Evolutionary conservation across 2,329 filamentous ascomycete genomes (phyloP).

Genomic region (Coniochaeta prunicola): DNA sequence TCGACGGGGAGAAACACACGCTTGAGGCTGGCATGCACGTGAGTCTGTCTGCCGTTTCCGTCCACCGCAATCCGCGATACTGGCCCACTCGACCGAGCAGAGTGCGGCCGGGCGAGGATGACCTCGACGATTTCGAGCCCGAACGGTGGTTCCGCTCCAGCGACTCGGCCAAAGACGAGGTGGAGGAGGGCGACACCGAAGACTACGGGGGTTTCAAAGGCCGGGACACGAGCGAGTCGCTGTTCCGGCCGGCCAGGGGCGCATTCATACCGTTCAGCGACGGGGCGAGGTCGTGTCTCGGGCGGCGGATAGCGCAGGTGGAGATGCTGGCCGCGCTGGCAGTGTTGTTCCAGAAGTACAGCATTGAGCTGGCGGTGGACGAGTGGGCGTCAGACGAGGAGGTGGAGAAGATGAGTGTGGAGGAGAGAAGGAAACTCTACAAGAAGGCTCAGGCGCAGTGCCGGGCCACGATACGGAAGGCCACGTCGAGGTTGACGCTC

Average conservation of each 20-base stretch:
- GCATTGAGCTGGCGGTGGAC: constrained; percentile 63
- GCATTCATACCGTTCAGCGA: constrained; percentile 53
- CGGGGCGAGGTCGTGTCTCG: constrained; percentile 49
- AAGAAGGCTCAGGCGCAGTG: constrained; percentile 50
- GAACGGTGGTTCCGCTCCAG: constrained; percentile 59
- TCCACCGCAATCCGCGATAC: constrained; percentile 63
- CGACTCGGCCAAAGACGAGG: constrained; percentile 14
- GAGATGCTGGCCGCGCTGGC: constrained; percentile 50
- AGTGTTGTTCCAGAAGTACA: constrained; percentile 51
- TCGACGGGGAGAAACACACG: constrained; percentile 50
- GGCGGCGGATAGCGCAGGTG: constrained; percentile 51
- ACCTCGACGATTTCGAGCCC: constrained; percentile 62
- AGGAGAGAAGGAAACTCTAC: constrained; percentile 48
- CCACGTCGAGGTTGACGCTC: constrained; percentile 61
- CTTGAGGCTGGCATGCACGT: constrained; percentile 52
- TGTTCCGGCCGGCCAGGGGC: constrained; percentile 53
- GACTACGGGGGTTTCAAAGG: constrained; percentile 52
- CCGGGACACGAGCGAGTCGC: constrained; percentile 52
- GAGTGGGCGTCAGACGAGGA: constrained; percentile 48
- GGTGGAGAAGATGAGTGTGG: constrained; percentile 39
- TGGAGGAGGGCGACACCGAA: constrained; percentile 35
- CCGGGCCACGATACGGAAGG: constrained; percentile 42
- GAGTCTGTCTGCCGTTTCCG: constrained; percentile 45
- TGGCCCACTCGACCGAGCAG: constrained; percentile 55
- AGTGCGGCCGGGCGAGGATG: constrained; percentile 33